A percentile compares a stretch with the other conserved stretches of the same genome.
Conservation (phyloP, 257 asterid genomes). For the Scutellaria minor region DNA sequence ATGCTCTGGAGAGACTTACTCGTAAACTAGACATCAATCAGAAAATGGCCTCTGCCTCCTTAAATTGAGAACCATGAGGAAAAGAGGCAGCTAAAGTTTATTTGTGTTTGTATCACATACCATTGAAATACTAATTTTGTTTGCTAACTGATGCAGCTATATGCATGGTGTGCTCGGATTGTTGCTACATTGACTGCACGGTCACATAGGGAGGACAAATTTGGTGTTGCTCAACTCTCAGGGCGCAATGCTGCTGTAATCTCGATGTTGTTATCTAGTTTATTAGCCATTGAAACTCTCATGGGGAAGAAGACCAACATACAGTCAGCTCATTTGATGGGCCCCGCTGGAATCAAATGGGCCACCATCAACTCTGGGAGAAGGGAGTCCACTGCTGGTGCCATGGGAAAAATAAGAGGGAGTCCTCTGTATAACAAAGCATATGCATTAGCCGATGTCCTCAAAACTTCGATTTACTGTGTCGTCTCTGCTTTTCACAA, state of each 20-base stretch:
- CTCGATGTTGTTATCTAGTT: slow-evolving; percentile 69
- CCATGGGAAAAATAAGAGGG: slow-evolving; percentile 68
- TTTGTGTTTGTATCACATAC: slow-evolving; percentile 1
- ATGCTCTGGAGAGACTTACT: neutral
- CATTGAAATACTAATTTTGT: slow-evolving; percentile 32
- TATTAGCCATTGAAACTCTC: slow-evolving; percentile 80
- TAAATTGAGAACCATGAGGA: neutral
- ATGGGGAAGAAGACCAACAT: slow-evolving; percentile 86
- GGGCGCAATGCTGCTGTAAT: slow-evolving; percentile 81
- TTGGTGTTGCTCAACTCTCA: slow-evolving; percentile 91
- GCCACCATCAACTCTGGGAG: slow-evolving; percentile 74
- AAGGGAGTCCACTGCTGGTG: slow-evolving; percentile 63
- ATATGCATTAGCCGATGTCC: slow-evolving; percentile 75
- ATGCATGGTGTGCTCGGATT: slow-evolving; percentile 81
- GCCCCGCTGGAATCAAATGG: slow-evolving; percentile 91
- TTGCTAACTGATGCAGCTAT: slow-evolving; percentile 59
- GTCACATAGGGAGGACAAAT: slow-evolving; percentile 88
- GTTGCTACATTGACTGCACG: slow-evolving; percentile 77
- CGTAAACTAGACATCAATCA: neutral
- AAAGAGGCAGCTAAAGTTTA: neutral
- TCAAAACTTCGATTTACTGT: slow-evolving; percentile 74
- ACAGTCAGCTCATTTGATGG: slow-evolving; percentile 63
- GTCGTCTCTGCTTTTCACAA: slow-evolving; percentile 71
- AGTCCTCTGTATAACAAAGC: slow-evolving; percentile 76
- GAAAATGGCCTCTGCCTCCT: neutral